Conservation (phyloP, 345 rosid genomes). For the Lepidium africanum region DNA sequence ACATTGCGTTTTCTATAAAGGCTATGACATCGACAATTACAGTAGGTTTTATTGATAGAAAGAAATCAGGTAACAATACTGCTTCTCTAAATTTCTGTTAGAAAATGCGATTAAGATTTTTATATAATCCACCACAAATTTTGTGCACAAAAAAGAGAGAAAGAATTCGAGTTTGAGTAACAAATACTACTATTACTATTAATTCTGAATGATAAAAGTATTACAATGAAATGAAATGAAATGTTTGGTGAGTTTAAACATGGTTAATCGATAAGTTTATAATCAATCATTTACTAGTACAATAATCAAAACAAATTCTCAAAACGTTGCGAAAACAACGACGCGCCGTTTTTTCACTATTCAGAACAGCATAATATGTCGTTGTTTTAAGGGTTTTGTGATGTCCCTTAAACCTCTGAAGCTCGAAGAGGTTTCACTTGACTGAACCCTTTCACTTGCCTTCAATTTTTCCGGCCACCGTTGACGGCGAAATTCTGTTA, state of each 20-base stretch:
- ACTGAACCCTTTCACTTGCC: slow-evolving; percentile 18
- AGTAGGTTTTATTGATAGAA: no score
- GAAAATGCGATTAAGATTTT: not conserved
- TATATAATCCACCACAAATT: not conserved
- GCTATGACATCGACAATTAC: no score
- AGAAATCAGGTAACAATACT: not conserved
- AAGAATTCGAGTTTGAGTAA: slow-evolving; percentile 12
- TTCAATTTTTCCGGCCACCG: slow-evolving; percentile 5
- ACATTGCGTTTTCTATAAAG: no score
- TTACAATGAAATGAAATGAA: no score
- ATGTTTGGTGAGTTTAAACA: no score
- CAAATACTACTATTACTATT: not conserved
- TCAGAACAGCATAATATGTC: not conserved
- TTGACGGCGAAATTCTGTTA: not conserved
- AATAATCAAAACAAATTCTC: not conserved
- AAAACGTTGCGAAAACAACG: not conserved
- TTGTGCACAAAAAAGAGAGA: not conserved
- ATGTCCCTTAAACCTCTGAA: not conserved
- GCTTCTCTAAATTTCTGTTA: not conserved
- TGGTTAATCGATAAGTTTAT: not conserved
- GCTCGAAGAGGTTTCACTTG: not conserved
- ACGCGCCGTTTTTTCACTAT: not conserved
- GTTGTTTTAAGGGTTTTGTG: not conserved
- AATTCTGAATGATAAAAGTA: no score
- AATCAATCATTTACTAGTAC: not conserved